These are phyloP conservation scores for Plectosphaerella sp. DNA, from an alignment of 2,329 filamentous ascomycete species.

Conservation along the genomic window DNA sequence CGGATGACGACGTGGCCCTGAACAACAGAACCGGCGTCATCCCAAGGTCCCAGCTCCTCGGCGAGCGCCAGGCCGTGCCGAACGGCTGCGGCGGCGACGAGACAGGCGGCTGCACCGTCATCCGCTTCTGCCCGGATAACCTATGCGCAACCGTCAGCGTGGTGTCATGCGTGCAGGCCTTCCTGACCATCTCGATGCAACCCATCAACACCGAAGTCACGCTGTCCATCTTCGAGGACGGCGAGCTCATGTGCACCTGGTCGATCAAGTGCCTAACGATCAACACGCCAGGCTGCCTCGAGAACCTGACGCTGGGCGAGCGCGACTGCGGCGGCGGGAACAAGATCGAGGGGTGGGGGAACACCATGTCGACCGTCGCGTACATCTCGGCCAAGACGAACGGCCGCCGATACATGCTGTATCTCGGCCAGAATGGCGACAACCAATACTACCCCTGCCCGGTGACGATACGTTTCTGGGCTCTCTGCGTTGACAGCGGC, in stretches of 20 bases:
- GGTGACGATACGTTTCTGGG: not conserved
- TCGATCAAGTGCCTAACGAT: not conserved
- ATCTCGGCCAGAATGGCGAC: not conserved
- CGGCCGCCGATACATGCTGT: not conserved
- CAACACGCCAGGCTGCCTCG: not conserved
- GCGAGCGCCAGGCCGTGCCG: not conserved
- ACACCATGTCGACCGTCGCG: not conserved
- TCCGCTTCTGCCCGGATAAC: not conserved
- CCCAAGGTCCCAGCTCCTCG: not conserved
- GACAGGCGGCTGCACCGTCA: not conserved
- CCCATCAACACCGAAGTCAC: constrained; percentile 1
- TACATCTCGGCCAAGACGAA: constrained; percentile 1
- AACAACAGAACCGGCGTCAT: not conserved
- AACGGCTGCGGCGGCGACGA: not conserved
- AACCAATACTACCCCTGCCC: not conserved
- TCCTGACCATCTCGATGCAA: constrained; percentile 1
- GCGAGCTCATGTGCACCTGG: not conserved
- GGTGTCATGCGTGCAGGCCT: constrained; percentile 2
- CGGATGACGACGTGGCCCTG: not conserved
- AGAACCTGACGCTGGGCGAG: not conserved
- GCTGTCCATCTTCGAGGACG: not conserved
- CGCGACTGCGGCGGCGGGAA: constrained; percentile 2
- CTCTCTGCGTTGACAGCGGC: too few species aligned
- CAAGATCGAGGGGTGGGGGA: constrained; percentile 1
- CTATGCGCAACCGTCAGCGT: not conserved